phyloP scores from a whole-genome alignment of 495 filamentous ascomycete genomes.

The Amniculicola lignicola region DNA sequence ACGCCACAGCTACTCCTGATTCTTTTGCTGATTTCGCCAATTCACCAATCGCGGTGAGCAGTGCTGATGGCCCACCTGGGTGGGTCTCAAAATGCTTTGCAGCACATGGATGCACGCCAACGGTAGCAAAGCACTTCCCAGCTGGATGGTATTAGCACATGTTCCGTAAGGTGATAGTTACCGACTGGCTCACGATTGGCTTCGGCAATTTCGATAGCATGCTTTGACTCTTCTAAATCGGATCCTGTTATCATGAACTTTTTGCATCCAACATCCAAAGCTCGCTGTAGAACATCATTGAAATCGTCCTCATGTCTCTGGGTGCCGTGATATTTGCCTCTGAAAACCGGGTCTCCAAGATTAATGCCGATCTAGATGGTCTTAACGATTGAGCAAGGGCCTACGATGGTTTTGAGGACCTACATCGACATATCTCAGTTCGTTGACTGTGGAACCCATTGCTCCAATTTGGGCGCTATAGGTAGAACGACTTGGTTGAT shows the following conservation, averaged over 20 bases:
- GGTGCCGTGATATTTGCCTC: slow-evolving; percentile 78
- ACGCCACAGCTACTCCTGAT: slow-evolving; percentile 64
- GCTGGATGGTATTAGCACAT: slow-evolving; percentile 52
- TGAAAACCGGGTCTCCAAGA: slow-evolving; percentile 82
- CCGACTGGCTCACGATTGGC: slow-evolving; percentile 59
- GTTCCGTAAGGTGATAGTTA: neutral
- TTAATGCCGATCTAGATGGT: slow-evolving; percentile 77
- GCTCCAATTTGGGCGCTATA: too few species aligned
- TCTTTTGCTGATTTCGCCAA: slow-evolving; percentile 52
- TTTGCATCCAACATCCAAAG: slow-evolving; percentile 68
- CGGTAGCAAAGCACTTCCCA: slow-evolving; percentile 77
- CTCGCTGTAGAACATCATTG: slow-evolving; percentile 69
- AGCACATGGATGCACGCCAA: slow-evolving; percentile 90
- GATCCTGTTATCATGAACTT: slow-evolving; percentile 96
- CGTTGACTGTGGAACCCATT: too few species aligned
- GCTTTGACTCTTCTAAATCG: slow-evolving; percentile 69
- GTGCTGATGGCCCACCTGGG: slow-evolving; percentile 50
- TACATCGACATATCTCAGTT: slow-evolving; percentile 61
- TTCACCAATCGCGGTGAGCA: slow-evolving; percentile 52
- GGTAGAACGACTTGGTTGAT: too few species aligned
- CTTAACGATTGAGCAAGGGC: neutral
- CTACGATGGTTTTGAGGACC: slow-evolving; percentile 32
- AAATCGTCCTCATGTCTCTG: slow-evolving; percentile 77
- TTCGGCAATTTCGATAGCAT: slow-evolving; percentile 69
- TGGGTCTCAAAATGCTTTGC: slow-evolving; percentile 65